A percentile compares a stretch with the other conserved stretches of the same genome.
These are phyloP conservation scores for Prunus mongolica DNA, from an alignment of 306 rosid genomes.

Conservation along the genomic window DNA sequence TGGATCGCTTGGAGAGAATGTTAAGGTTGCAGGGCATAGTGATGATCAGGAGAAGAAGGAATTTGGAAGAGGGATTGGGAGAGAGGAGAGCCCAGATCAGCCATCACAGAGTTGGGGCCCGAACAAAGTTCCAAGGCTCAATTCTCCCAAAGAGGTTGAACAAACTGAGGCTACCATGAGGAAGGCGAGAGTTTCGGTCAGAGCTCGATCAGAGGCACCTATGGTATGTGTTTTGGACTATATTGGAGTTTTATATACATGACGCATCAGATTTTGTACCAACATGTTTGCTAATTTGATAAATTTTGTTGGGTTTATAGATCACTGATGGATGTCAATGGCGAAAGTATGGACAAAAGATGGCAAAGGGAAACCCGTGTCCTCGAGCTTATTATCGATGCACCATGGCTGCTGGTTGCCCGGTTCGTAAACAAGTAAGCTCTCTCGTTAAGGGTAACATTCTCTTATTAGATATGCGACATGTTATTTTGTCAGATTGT, in stretches of 20 bases:
- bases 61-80: conserved; percentile 18
- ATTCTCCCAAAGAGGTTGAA: conserved; percentile 47
- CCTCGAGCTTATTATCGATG: conserved; percentile 92
- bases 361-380: conserved; percentile 86
- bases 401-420: conserved; percentile 73
- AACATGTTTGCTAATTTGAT: neutral
- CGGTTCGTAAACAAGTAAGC: conserved; percentile 85
- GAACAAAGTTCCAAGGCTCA: conserved; percentile 45
- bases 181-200: conserved; percentile 73
- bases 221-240: conserved; percentile 37
- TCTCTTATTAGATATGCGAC: neutral
- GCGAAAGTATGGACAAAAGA: conserved; percentile 94
- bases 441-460: neutral
- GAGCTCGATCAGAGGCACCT: conserved; percentile 74
- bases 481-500: neutral
- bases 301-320: conserved; percentile 26
- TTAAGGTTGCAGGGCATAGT: conserved; percentile 23
- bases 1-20: conserved; percentile 29
- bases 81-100: conserved; percentile 46
- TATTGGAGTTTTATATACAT: neutral
- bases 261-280: neutral
- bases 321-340: conserved; percentile 91
- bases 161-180: conserved; percentile 77
- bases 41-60: conserved; percentile 39
- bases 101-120: conserved; percentile 33